phyloP scores from a whole-genome alignment of 345 rosid genomes.

The Cardamine resedifolia region DNA sequence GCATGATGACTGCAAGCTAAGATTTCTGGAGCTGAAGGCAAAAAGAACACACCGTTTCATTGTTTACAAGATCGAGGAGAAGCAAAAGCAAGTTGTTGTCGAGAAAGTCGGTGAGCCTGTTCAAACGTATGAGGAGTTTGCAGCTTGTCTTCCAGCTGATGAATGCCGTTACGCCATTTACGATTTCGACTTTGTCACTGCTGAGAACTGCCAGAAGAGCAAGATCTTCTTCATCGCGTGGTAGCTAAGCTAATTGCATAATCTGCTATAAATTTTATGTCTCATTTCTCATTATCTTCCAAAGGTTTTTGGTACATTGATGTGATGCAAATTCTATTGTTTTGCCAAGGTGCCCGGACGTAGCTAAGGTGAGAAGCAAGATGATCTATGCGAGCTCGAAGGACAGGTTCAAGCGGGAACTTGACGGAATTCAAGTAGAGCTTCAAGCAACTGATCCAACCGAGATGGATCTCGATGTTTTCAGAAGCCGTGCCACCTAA shows the following conservation, averaged over 20 bases:
- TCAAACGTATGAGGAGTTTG: conserved; percentile 54
- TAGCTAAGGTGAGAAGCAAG: conserved; percentile 34
- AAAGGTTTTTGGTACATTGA: background rate
- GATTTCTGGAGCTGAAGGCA: conserved; percentile 61
- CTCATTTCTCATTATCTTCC: background rate
- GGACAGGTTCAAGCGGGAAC: conserved; percentile 46
- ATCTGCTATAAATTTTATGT: background rate
- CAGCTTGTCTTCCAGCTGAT: conserved; percentile 49
- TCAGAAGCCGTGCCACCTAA: conserved; percentile 49
- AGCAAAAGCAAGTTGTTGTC: conserved; percentile 51
- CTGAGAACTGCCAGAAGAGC: conserved; percentile 92
- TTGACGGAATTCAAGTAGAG: conserved; percentile 51
- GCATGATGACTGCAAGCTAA: conserved; percentile 64
- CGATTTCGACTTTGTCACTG: conserved; percentile 63
- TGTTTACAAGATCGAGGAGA: conserved; percentile 67
- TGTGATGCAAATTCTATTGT: background rate
- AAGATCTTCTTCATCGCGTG: conserved; percentile 76
- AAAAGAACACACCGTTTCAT: conserved; percentile 65
- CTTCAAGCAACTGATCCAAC: conserved; percentile 61
- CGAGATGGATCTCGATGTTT: conserved; percentile 58
- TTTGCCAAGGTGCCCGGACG: conserved; percentile 22
- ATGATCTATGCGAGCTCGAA: conserved; percentile 36
- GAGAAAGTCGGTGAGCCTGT: conserved; percentile 56
- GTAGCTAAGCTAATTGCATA: conserved; percentile 28
- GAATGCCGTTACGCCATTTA: conserved; percentile 76